Conservation (phyloP, 768 basidiomycete genomes). For the Lentinula detonsa region DNA sequence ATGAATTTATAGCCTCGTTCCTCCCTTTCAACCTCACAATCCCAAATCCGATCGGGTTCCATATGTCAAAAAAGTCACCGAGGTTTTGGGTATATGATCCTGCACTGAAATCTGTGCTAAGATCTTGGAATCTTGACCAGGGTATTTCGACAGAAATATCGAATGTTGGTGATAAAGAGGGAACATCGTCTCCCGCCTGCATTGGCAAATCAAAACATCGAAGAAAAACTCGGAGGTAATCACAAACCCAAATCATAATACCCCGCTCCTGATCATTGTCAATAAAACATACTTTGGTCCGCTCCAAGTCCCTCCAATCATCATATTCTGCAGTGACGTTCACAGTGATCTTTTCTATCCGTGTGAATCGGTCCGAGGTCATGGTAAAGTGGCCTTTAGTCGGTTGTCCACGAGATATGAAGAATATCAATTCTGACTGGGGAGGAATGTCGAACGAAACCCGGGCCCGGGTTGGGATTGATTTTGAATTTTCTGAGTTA, state of each 20-base stretch:
- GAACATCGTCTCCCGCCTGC: not conserved
- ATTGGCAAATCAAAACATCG: not conserved
- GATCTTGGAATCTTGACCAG: not conserved
- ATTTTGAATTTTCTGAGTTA: not conserved
- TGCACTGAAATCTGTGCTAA: conserved; percentile 1
- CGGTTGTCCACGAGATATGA: not conserved
- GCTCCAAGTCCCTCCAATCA: not conserved
- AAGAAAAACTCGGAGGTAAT: no score
- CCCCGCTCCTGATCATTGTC: not conserved
- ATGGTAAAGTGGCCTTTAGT: not conserved
- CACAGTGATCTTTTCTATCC: not conserved
- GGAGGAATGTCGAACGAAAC: not conserved
- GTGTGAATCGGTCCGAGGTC: not conserved
- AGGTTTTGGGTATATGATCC: not conserved
- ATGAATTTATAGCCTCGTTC: not conserved
- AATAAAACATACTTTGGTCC: conserved; percentile 1
- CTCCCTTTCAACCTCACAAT: not conserved
- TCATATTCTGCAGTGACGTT: not conserved
- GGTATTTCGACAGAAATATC: not conserved
- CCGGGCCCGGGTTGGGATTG: not conserved
- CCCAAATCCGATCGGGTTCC: not conserved
- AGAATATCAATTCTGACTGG: not conserved
- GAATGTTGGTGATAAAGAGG: not conserved
- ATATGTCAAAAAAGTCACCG: not conserved
- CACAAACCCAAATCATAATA: not conserved